Conservation (phyloP, 805 yeast genomes). For the Yamadazyma tumulicola region DNA sequence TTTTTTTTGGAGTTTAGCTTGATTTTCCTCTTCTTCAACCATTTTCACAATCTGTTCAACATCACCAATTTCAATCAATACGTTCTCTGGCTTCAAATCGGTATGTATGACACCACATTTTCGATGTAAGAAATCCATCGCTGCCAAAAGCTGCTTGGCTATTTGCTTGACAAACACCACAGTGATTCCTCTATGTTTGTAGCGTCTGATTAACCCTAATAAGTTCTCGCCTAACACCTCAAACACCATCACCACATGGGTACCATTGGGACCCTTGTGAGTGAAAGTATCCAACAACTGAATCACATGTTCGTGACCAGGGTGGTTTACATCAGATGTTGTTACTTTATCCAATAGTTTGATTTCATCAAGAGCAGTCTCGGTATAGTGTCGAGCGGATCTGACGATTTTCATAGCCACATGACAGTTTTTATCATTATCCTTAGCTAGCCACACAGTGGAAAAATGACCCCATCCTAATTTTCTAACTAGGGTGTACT, state of each 20-base stretch:
- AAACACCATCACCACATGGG: constrained; percentile 94
- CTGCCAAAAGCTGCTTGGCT: constrained; percentile 70
- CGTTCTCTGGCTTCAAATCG: constrained; percentile 51
- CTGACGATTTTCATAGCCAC: constrained; percentile 95
- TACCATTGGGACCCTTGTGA: constrained; percentile 87
- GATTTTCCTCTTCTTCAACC: constrained; percentile 59
- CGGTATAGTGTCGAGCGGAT: constrained; percentile 86
- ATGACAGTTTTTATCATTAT: constrained; percentile 53
- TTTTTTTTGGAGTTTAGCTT: constrained; percentile 41
- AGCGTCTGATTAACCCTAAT: constrained; percentile 77
- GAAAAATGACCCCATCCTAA: constrained; percentile 99
- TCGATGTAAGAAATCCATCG: constrained; percentile 69
- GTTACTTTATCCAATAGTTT: constrained; percentile 66
- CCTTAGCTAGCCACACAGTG: constrained; percentile 87
- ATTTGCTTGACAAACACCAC: constrained; percentile 72
- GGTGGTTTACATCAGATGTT: constrained; percentile 62
- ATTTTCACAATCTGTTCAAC: constrained; percentile 71
- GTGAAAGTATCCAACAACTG: constrained; percentile 78
- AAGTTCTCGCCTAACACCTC: constrained; percentile 95
- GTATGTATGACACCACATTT: constrained; percentile 65
- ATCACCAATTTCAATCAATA: constrained; percentile 76
- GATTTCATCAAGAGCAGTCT: constrained; percentile 92
- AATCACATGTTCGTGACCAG: constrained; percentile 80
- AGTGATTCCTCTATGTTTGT: constrained; percentile 77
- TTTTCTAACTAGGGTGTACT: constrained; percentile 80